A percentile compares a stretch with the other conserved stretches of the same genome.
phyloP scores from a whole-genome alignment of 345 rosid genomes.

The Dovyalis caffra region DNA sequence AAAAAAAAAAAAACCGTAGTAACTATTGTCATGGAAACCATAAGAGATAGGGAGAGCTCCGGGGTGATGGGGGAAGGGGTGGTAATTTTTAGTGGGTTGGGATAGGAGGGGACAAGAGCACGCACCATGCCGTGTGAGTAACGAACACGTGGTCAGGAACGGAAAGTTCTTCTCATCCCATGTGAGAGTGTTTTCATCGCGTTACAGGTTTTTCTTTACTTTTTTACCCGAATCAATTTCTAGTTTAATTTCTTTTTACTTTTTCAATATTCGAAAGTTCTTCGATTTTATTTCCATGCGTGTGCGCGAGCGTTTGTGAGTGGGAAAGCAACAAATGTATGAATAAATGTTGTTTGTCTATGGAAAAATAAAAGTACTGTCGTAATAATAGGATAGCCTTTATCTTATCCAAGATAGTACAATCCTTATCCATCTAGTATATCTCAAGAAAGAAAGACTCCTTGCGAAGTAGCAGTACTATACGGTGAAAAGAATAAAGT shows the following conservation, averaged over 20 bases:
- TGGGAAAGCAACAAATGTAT: too few relatives aligned
- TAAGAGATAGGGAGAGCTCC: background rate
- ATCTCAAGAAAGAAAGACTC: too few relatives aligned
- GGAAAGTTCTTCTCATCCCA: constrained; percentile 10
- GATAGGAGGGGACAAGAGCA: constrained; percentile 4
- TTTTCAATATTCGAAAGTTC: background rate
- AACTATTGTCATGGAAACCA: too few relatives aligned
- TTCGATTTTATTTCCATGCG: too few relatives aligned
- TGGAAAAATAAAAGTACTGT: too few relatives aligned
- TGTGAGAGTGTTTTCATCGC: constrained; percentile 9
- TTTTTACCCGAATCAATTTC: background rate
- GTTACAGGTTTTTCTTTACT: background rate
- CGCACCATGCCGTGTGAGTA: constrained; percentile 26
- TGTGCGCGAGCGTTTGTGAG: too few relatives aligned
- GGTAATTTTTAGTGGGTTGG: background rate
- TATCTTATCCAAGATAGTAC: too few relatives aligned
- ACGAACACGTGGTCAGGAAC: constrained; percentile 33
- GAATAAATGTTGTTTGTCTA: too few relatives aligned
- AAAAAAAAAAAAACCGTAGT: background rate
- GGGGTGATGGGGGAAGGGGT: background rate
- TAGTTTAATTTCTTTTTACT: background rate
- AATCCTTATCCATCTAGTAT: too few relatives aligned
- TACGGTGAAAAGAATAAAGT: too few relatives aligned
- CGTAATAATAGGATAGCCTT: too few relatives aligned
- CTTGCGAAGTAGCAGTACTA: too few relatives aligned